Evolutionary conservation across 306 rosid genomes (phyloP).

Genomic region (Bauhinia variegata): DNA sequence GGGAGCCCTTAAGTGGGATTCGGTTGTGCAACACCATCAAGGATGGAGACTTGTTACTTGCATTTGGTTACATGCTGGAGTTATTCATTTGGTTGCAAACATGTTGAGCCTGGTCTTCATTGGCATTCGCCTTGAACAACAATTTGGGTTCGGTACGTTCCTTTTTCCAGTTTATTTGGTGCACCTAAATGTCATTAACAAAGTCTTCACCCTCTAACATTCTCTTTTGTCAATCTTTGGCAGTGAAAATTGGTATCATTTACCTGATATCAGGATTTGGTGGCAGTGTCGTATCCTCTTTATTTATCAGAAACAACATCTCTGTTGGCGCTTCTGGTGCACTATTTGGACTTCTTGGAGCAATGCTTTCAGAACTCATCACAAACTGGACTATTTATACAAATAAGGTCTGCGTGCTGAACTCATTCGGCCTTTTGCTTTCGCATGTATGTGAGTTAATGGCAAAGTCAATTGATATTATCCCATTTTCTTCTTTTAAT

Average conservation of each 20-base stretch:
- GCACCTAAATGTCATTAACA: background rate
- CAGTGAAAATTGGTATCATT: slow-evolving; percentile 75
- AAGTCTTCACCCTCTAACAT: background rate
- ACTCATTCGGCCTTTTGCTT: background rate
- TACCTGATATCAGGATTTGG: slow-evolving; percentile 80
- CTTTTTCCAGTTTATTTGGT: background rate
- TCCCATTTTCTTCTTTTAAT: slow-evolving; percentile 31
- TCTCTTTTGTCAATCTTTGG: slow-evolving; percentile 29
- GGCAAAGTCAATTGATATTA: no score
- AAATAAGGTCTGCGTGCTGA: slow-evolving; percentile 60
- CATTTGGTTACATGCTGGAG: slow-evolving; percentile 92
- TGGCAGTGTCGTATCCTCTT: slow-evolving; percentile 68
- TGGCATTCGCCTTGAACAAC: slow-evolving; percentile 88
- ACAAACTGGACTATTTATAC: slow-evolving; percentile 88
- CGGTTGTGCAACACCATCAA: slow-evolving; percentile 66
- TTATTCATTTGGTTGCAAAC: slow-evolving; percentile 72
- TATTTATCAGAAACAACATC: slow-evolving; percentile 66
- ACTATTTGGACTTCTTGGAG: slow-evolving; percentile 93
- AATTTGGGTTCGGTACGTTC: slow-evolving; percentile 80
- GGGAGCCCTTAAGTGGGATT: slow-evolving; percentile 69
- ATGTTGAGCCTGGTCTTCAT: slow-evolving; percentile 80
- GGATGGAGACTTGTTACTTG: slow-evolving; percentile 90
- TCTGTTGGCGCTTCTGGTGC: slow-evolving; percentile 97
- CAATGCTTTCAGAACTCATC: slow-evolving; percentile 91
- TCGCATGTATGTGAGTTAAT: no score